These are phyloP conservation scores for Lipomyces oligophaga DNA, from an alignment of 805 yeast species.

Conservation along the genomic window DNA sequence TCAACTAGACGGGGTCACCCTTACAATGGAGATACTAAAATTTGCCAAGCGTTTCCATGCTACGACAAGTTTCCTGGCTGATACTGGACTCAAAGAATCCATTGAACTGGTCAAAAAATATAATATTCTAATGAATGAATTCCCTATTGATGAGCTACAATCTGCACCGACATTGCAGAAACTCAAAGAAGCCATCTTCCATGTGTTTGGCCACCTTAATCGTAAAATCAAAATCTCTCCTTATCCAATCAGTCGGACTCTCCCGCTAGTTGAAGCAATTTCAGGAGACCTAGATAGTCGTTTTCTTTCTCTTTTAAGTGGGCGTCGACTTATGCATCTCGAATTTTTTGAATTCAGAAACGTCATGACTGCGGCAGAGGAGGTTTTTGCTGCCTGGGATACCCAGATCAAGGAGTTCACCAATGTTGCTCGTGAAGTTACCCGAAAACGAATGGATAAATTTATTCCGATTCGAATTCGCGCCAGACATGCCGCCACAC, in stretches of 20 bases:
- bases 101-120: conserved; percentile 46
- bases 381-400: conserved; percentile 53
- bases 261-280: conserved; percentile 62
- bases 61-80: conserved; percentile 66
- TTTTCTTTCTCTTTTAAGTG: conserved; percentile 41
- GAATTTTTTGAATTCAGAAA: conserved; percentile 42
- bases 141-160: conserved; percentile 61
- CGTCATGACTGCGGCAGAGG: conserved; percentile 35
- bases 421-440: conserved; percentile 64
- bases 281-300: conserved; percentile 53
- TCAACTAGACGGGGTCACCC: conserved; percentile 48
- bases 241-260: conserved; percentile 63
- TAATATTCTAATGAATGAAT: conserved; percentile 60
- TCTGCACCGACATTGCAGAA: conserved; percentile 46
- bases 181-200: conserved; percentile 45
- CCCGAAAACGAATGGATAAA: conserved; percentile 68
- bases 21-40: conserved; percentile 58
- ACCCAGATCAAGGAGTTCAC: conserved; percentile 59
- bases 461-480: conserved; percentile 60
- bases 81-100: conserved; percentile 54
- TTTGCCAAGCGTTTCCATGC: conserved; percentile 77
- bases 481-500: conserved; percentile 43
- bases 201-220: conserved; percentile 54
- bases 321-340: conserved; percentile 45
- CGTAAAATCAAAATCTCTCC: conserved; percentile 56